Evolutionary conservation across 768 basidiomycete genomes (phyloP), one percentile per base, ranked within the genome.

Genomic region (Naganishia randhawae): DNA sequence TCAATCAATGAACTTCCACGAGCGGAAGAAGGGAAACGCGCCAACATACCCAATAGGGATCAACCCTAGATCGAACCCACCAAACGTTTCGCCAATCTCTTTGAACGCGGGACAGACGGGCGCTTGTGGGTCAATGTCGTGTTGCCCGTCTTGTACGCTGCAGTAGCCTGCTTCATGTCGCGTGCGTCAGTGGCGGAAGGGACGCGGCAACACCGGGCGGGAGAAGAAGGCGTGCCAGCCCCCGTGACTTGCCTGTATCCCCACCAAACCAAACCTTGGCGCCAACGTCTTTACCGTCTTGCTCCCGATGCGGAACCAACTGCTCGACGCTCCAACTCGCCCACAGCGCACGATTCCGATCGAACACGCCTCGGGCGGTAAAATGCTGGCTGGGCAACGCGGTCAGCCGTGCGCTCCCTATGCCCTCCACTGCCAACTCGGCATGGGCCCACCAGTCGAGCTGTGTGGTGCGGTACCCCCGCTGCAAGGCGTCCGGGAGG

Each of bases 61-160:
- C 76, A 89, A 75, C 4, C 86, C 86, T 35, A 89, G 78, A 73
- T 89, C 88, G 71, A 90, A 86, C 0, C 83, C 84, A 0, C 86
- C 87, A 70, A 86, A 86, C 13, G 75, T 76, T 54, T 84, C 81
- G 1, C 89, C 89, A 61, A 91, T 87, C 76, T 88, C 84, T 73
- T 84, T 83, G 77, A 91, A 91, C 4, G 84, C 89, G 6, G 89
- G 89, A 75, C 89, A 90, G 13, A 82, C 78, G 0, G 87, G 69
- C 80, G 81, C 53, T 3, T 68, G 32, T 8, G 73, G 57, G n/a
- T 77, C 75, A n/a, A 80, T 69, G 19, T 64, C 63, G 29, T 75
- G 67, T 3, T 69, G 63, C 1, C 71, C 72, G 22, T 74, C 74
- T 37, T 74, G 64, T 11, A 78, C 76, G 13, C 73, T 64, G 45